Conservation (phyloP, 495 filamentous ascomycete species). For the Aspergillus affinis region DNA sequence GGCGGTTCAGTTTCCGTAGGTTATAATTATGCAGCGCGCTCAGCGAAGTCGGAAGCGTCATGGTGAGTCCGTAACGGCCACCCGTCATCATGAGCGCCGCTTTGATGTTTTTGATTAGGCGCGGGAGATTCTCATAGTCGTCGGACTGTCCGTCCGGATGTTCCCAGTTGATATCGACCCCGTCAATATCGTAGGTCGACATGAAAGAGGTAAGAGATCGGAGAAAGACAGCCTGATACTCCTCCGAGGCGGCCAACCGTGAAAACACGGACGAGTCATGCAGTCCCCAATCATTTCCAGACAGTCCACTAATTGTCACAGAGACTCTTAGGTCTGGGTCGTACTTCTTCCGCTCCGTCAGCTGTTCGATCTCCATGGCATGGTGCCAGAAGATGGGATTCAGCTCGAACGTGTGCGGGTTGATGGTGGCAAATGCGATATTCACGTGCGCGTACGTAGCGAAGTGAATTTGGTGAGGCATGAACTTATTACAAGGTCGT, state of each 20-base stretch:
- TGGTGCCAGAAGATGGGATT: neutral
- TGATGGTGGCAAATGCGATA: conserved; percentile 1
- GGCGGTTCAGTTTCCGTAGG: too few species aligned
- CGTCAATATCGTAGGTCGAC: conserved; percentile 6
- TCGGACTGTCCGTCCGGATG: neutral
- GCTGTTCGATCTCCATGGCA: neutral
- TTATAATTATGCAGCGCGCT: too few species aligned
- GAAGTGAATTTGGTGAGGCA: neutral
- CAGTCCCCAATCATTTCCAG: neutral
- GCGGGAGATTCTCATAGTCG: too few species aligned
- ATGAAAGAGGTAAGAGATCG: conserved; percentile 2
- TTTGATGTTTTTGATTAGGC: too few species aligned
- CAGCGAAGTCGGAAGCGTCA: too few species aligned
- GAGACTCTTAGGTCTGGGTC: neutral
- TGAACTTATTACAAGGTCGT: neutral
- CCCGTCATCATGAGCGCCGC: too few species aligned
- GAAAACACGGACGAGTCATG: conserved; percentile 4
- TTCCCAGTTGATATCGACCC: conserved; percentile 5
- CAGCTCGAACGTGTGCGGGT: conserved; percentile 2
- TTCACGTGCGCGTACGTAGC: conserved; percentile 2
- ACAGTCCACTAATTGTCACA: neutral
- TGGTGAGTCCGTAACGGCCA: too few species aligned
- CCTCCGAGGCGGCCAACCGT: conserved; percentile 1
- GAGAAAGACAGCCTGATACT: neutral
- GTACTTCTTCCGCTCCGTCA: neutral